A percentile compares a stretch with the other conserved stretches of the same genome.
Conservation (phyloP, 345 rosid species). For the Abelmoschus esculentus region DNA sequence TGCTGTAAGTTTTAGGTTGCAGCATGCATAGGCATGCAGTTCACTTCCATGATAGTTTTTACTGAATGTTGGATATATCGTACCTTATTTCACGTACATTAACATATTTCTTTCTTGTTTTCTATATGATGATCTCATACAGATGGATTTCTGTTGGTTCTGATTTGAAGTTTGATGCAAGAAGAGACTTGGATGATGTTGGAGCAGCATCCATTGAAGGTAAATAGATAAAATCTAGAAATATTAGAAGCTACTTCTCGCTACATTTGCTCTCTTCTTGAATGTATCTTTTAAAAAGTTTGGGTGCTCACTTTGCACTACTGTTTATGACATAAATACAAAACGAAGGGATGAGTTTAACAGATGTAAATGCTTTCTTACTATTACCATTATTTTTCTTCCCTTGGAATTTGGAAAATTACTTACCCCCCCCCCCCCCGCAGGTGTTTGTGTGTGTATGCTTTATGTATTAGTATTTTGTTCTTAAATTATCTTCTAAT, state of each 20-base stretch:
- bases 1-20: constrained; percentile 54
- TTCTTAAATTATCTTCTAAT: too few relatives aligned
- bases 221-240: constrained; percentile 19
- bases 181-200: constrained; percentile 97
- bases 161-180: constrained; percentile 89
- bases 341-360: neutral
- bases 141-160: constrained; percentile 99
- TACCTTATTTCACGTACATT: constrained; percentile 2
- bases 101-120: constrained; percentile 13
- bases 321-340: neutral
- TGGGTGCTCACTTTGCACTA: neutral
- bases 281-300: neutral
- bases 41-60: neutral
- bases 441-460: neutral
- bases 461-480: neutral
- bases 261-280: neutral
- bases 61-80: neutral
- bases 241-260: neutral
- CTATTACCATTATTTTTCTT: neutral
- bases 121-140: constrained; percentile 23
- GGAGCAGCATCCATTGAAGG: constrained; percentile 81
- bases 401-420: neutral
- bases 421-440: neutral
- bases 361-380: neutral
- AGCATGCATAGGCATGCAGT: constrained; percentile 4